Percentiles rank a stretch among this genome's conserved stretches.
phyloP scores from a whole-genome alignment of 192 early-diverging fungal species.

The Entomortierella beljakovae region DNA sequence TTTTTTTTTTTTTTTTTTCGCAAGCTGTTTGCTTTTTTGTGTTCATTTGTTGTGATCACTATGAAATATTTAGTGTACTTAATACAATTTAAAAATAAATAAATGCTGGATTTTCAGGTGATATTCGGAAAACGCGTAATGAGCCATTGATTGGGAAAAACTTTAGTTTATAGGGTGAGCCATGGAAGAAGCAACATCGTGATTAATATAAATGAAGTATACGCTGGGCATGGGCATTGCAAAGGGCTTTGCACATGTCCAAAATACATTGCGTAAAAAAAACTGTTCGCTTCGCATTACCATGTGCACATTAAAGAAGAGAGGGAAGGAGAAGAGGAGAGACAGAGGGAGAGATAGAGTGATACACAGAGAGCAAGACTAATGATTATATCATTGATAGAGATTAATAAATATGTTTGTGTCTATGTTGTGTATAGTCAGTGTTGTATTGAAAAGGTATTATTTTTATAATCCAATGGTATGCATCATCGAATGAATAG shows the following conservation, averaged over 20 bases:
- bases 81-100: too few species aligned
- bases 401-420: neutral
- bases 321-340: too few species aligned
- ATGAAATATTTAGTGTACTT: too few species aligned
- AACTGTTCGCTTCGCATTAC: neutral
- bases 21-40: too few species aligned
- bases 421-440: neutral
- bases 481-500: conserved; percentile 2
- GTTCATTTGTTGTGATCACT: too few species aligned
- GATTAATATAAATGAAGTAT: neutral
- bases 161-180: neutral
- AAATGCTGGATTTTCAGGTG: too few species aligned
- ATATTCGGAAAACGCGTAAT: too few species aligned
- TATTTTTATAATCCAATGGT: neutral
- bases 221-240: neutral
- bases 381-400: neutral
- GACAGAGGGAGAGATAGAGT: too few species aligned
- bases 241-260: conserved; percentile 4
- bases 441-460: neutral
- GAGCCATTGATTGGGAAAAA: too few species aligned
- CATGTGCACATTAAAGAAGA: neutral
- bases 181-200: neutral
- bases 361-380: neutral
- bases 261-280: neutral
- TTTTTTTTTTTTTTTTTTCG: too few species aligned